A percentile compares a stretch with the other conserved stretches of the same genome.
These are phyloP conservation scores for Gelatoporia subvermispora DNA, from an alignment of 768 basidiomycete genomes.

Conservation along the genomic window DNA sequence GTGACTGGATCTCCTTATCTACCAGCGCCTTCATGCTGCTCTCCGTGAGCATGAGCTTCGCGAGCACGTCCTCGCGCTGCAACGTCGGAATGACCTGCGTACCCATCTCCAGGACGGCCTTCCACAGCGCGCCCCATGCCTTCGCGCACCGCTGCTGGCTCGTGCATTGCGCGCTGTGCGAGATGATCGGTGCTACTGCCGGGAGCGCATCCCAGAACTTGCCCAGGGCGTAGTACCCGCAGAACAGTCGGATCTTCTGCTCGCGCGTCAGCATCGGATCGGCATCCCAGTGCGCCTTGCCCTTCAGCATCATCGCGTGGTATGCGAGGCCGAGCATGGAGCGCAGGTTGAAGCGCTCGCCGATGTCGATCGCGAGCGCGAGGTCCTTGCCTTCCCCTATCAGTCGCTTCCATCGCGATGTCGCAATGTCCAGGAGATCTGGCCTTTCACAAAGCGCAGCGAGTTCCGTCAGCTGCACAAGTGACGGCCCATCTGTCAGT, in stretches of 20 bases:
- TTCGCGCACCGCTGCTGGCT: conserved; percentile 38
- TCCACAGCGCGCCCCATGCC: conserved; percentile 44
- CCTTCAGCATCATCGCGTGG: conserved; percentile 47
- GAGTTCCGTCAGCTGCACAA: conserved; percentile 47
- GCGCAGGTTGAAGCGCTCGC: conserved; percentile 43
- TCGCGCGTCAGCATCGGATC: conserved; percentile 40
- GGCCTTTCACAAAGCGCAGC: conserved; percentile 46
- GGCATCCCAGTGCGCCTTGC: conserved; percentile 42
- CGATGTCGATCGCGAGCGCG: conserved; percentile 39
- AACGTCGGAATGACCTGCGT: conserved; percentile 32
- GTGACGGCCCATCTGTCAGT: conserved; percentile 23
- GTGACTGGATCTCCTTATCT: conserved; percentile 36
- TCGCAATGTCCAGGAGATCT: conserved; percentile 37
- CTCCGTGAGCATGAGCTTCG: conserved; percentile 43
- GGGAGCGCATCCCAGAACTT: conserved; percentile 42
- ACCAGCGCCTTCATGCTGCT: conserved; percentile 42
- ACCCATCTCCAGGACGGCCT: conserved; percentile 34
- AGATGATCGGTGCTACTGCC: conserved; percentile 35
- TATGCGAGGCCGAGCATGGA: conserved; percentile 46
- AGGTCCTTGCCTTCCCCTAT: conserved; percentile 42
- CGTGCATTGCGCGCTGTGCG: conserved; percentile 39
- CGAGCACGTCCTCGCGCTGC: conserved; percentile 41
- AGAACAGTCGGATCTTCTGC: conserved; percentile 49
- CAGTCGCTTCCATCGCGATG: conserved; percentile 43
- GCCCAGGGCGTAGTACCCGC: conserved; percentile 46